A percentile compares a stretch with the other conserved stretches of the same genome.
These are phyloP conservation scores for Aureobasidium musti DNA, from an alignment of 2,329 filamentous ascomycete species.

Conservation along the genomic window DNA sequence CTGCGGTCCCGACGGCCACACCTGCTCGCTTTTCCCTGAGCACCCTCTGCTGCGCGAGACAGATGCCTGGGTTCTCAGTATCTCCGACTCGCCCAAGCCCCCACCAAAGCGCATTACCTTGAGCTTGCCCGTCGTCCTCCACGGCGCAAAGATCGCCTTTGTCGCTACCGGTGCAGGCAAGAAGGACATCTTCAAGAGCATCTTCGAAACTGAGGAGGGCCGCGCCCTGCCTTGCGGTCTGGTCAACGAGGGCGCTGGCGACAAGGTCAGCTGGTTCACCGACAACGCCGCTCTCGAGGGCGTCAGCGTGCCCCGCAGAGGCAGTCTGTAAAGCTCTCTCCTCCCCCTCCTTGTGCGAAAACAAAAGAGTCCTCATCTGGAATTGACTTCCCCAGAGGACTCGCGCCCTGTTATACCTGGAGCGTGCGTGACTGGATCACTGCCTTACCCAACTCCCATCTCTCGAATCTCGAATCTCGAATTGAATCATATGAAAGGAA, in stretches of 20 bases:
- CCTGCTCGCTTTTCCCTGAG: slow-evolving; percentile 91
- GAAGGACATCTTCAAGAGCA: slow-evolving; percentile 87
- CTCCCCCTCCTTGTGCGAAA: background rate
- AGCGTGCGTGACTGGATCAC: background rate
- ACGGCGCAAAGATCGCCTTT: slow-evolving; percentile 84
- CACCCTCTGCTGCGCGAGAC: slow-evolving; percentile 84
- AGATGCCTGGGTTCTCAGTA: slow-evolving; percentile 87
- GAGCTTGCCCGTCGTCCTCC: slow-evolving; percentile 84
- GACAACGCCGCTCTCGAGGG: slow-evolving; percentile 83
- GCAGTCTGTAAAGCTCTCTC: slow-evolving; percentile 54
- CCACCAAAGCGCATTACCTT: slow-evolving; percentile 88
- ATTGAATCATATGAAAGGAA: background rate
- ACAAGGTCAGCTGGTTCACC: slow-evolving; percentile 94
- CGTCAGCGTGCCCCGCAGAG: slow-evolving; percentile 75
- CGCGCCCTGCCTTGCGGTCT: slow-evolving; percentile 77
- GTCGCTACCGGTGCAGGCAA: slow-evolving; percentile 88
- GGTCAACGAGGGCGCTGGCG: slow-evolving; percentile 80
- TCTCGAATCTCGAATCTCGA: background rate
- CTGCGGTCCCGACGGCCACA: slow-evolving; percentile 94
- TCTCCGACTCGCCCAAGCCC: slow-evolving; percentile 93
- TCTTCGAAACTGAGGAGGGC: slow-evolving; percentile 78
- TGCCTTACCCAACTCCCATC: background rate
- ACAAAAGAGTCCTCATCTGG: background rate
- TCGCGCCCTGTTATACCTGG: background rate
- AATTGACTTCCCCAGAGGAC: background rate